Percentiles rank a stretch among this genome's conserved stretches.
These are phyloP conservation scores for Pythium phragmitis DNA, from an alignment of 352 stramenopile genomes.

Conservation along the genomic window DNA sequence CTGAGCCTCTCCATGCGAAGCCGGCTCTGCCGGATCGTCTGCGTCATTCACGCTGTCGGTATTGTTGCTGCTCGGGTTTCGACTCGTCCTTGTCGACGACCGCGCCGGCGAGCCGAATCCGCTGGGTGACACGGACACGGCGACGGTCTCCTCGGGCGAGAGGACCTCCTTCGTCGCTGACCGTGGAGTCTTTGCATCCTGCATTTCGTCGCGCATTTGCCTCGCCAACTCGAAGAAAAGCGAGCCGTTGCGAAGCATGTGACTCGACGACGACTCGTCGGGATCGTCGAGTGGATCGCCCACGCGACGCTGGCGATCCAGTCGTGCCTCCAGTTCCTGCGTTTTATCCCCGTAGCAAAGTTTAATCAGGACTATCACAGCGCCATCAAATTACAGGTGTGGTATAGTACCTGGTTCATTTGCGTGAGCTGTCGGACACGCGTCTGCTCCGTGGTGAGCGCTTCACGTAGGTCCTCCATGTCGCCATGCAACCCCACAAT, in stretches of 20 bases:
- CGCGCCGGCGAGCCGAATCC: neutral
- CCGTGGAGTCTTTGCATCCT: slow-evolving; percentile 6
- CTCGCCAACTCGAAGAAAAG: slow-evolving; percentile 50
- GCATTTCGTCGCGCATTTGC: slow-evolving; percentile 26
- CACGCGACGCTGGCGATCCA: slow-evolving; percentile 14
- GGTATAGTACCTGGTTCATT: slow-evolving; percentile 27
- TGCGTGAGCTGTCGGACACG: slow-evolving; percentile 34
- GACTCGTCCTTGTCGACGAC: slow-evolving; percentile 28
- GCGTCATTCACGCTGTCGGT: slow-evolving; percentile 10
- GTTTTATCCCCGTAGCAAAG: neutral
- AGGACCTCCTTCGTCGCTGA: neutral
- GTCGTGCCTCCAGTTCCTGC: slow-evolving; percentile 36
- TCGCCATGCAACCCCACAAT: slow-evolving; percentile 29
- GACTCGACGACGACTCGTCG: slow-evolving; percentile 12
- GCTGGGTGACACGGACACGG: neutral
- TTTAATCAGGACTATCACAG: neutral
- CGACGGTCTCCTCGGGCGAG: slow-evolving; percentile 3
- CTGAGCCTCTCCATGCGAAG: neutral
- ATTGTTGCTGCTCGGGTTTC: slow-evolving; percentile 19
- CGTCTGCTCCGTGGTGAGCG: slow-evolving; percentile 33
- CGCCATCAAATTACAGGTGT: neutral
- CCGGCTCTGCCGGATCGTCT: neutral
- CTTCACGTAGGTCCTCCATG: slow-evolving; percentile 39
- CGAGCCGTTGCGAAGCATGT: slow-evolving; percentile 32
- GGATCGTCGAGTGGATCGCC: slow-evolving; percentile 2